Conservation (phyloP, 1,139 yeast species). For the Sugiyamaella xylanicola region DNA sequence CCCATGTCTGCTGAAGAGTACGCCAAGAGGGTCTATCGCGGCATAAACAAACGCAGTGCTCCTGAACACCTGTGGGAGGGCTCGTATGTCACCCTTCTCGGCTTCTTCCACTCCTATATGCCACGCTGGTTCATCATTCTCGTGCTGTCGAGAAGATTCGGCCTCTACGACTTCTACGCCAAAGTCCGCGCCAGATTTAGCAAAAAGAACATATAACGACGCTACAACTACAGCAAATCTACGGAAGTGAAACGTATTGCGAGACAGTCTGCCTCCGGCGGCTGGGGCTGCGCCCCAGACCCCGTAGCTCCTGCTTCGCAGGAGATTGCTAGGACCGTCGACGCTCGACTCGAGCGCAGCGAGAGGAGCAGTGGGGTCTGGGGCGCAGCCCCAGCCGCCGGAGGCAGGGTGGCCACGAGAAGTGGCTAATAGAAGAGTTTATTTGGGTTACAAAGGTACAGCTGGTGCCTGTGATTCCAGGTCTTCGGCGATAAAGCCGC, state of each 20-base stretch:
- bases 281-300: not conserved
- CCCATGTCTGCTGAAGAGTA: slow-evolving; percentile 63
- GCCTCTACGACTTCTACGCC: slow-evolving; percentile 39
- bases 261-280: no score
- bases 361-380: no score
- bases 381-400: no score
- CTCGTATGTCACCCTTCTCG: slow-evolving; percentile 46
- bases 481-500: slow-evolving; percentile 34
- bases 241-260: no score
- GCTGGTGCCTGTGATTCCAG: no score
- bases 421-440: no score
- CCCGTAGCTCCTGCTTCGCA: not conserved
- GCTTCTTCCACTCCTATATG: slow-evolving; percentile 42
- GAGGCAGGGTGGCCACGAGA: no score
- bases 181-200: slow-evolving; percentile 17
- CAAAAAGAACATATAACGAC: slow-evolving; percentile 1
- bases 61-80: slow-evolving; percentile 61
- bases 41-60: slow-evolving; percentile 49
- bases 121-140: slow-evolving; percentile 57
- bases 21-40: slow-evolving; percentile 54
- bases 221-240: no score
- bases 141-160: slow-evolving; percentile 52
- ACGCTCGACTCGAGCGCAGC: no score
- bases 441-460: no score
- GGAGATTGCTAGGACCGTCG: no score